Percentiles rank a stretch among this genome's conserved stretches.
Evolutionary conservation across 176 grass and related monocot genomes (phyloP).

Genomic region (Lolium rigidum): DNA sequence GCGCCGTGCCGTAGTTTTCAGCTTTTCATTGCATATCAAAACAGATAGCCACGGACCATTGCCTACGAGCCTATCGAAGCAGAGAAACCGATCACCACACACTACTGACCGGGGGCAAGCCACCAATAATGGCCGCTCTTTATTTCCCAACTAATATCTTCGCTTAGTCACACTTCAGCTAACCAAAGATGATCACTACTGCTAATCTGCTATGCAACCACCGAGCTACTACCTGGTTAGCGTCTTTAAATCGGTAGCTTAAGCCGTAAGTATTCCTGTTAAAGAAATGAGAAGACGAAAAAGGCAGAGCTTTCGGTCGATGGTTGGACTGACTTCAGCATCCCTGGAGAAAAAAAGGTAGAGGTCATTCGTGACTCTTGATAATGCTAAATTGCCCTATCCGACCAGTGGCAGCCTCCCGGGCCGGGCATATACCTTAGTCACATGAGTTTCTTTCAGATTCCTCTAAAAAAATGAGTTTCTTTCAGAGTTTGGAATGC

Average conservation of each 20-base stretch:
- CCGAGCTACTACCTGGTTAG: no score
- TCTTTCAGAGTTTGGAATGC: no score
- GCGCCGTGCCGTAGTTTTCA: slow-evolving; percentile 33
- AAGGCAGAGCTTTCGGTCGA: slow-evolving; percentile 46
- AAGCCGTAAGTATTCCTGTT: slow-evolving; percentile 39
- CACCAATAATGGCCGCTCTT: slow-evolving; percentile 6
- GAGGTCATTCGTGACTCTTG: neutral
- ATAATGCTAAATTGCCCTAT: no score
- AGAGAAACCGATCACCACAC: neutral
- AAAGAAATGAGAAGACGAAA: neutral
- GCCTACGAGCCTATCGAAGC: neutral
- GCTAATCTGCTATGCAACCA: neutral
- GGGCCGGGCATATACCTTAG: neutral
- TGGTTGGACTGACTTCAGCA: slow-evolving; percentile 47
- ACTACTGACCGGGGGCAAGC: neutral
- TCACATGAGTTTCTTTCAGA: slow-evolving; percentile 30
- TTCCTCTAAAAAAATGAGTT: no score
- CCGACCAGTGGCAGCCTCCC: no score
- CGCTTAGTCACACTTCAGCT: slow-evolving; percentile 29
- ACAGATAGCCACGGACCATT: no score
- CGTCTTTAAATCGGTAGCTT: slow-evolving; percentile 38
- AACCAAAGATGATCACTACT: neutral
- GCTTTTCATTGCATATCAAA: no score
- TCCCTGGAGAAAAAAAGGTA: slow-evolving; percentile 1
- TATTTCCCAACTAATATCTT: slow-evolving; percentile 20